Conservation (phyloP, 2,329 filamentous ascomycete genomes). For the Aspergillus fructus region DNA sequence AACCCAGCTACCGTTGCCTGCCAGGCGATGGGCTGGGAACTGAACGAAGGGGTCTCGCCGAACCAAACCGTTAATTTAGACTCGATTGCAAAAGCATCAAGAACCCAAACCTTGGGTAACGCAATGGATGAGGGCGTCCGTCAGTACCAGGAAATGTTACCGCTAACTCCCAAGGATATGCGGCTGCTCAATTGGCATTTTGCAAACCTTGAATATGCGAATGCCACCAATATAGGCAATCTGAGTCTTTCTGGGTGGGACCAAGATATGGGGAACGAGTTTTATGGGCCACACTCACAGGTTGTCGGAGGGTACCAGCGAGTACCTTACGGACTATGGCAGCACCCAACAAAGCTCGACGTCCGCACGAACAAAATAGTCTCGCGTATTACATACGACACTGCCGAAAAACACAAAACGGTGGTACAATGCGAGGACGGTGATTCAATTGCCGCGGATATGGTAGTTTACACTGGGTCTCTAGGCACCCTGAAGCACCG, state of each 20-base stretch:
- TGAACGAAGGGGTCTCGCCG: conserved; percentile 63
- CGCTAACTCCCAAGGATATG: conserved; percentile 82
- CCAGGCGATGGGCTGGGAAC: conserved; percentile 76
- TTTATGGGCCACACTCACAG: conserved; percentile 91
- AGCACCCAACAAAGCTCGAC: conserved; percentile 73
- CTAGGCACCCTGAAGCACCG: conserved; percentile 85
- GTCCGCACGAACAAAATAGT: conserved; percentile 73
- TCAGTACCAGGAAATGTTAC: conserved; percentile 80
- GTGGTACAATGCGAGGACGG: conserved; percentile 76
- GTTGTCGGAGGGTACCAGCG: conserved; percentile 92
- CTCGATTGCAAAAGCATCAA: conserved; percentile 58
- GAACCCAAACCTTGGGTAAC: conserved; percentile 76
- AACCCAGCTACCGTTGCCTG: conserved; percentile 75
- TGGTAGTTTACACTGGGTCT: conserved; percentile 85
- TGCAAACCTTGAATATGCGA: conserved; percentile 96
- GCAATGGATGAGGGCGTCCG: conserved; percentile 88
- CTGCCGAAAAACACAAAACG: conserved; percentile 51
- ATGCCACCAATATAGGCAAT: conserved; percentile 81
- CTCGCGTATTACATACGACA: conserved; percentile 66
- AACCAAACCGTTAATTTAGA: conserved; percentile 71
- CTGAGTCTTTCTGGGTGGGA: conserved; percentile 93
- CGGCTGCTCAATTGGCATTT: conserved; percentile 96
- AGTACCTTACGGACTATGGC: conserved; percentile 81
- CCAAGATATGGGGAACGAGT: conserved; percentile 96
- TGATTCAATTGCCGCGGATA: conserved; percentile 75